A percentile compares a stretch with the other conserved stretches of the same genome.
Evolutionary conservation across 129 eudicot genomes (phyloP).

Genomic region (Flaveria robusta): DNA sequence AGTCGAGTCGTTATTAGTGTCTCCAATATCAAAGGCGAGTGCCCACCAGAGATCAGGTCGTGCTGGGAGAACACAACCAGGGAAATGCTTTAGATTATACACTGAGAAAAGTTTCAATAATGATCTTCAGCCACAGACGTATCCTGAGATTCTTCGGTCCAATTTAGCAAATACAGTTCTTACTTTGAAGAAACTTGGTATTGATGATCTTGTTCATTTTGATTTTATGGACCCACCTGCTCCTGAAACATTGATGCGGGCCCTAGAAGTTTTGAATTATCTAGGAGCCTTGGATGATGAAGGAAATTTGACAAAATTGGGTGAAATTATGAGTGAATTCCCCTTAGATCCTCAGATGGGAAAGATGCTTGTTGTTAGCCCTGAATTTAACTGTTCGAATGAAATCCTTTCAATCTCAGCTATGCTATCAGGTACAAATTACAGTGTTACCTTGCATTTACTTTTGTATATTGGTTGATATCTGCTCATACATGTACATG

Average conservation of each 20-base stretch:
- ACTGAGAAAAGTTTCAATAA: conserved; percentile 87
- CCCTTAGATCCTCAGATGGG: conserved; percentile 98
- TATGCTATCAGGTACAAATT: conserved; percentile 87
- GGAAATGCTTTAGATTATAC: conserved; percentile 92
- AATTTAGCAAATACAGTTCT: conserved; percentile 94
- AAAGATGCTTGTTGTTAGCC: conserved; percentile 92
- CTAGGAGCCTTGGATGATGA: conserved; percentile 97
- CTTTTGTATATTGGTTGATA: background rate
- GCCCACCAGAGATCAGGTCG: conserved; percentile 99
- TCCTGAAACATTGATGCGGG: conserved; percentile 98
- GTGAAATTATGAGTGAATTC: conserved; percentile 92
- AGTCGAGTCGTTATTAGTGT: conserved; percentile 89
- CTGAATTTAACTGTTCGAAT: conserved; percentile 90
- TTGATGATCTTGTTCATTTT: conserved; percentile 95
- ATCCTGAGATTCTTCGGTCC: conserved; percentile 91
- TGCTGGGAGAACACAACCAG: conserved; percentile 99
- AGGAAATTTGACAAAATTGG: conserved; percentile 87
- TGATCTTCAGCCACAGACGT: conserved; percentile 96
- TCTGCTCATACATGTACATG: background rate
- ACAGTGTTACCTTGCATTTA: background rate
- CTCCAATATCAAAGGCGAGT: conserved; percentile 98
- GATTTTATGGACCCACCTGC: conserved; percentile 99
- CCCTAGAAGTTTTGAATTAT: conserved; percentile 93
- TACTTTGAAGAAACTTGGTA: conserved; percentile 90
- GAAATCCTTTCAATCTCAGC: conserved; percentile 93